These are phyloP conservation scores for Gastrolobium bilobum DNA, from an alignment of 306 rosid genomes.

Conservation along the genomic window DNA sequence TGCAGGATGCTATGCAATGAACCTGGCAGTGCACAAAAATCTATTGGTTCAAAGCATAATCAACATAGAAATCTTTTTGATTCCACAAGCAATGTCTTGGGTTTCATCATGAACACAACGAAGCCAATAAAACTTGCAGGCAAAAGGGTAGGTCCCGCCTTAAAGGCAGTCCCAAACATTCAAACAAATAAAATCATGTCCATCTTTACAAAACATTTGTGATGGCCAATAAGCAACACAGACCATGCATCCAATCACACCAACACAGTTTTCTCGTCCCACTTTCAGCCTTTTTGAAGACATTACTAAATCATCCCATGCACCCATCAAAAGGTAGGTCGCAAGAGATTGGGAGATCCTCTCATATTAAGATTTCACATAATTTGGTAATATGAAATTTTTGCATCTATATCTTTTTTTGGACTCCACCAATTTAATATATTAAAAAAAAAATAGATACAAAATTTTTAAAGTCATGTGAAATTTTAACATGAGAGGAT, in stretches of 20 bases:
- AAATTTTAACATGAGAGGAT: too few relatives aligned
- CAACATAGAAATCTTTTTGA: slow-evolving; percentile 44
- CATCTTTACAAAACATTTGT: slow-evolving; percentile 57
- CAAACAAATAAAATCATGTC: slow-evolving; percentile 66
- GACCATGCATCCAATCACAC: slow-evolving; percentile 66
- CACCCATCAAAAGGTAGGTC: slow-evolving; percentile 65
- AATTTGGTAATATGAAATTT: too few relatives aligned
- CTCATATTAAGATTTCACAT: too few relatives aligned
- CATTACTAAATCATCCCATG: slow-evolving; percentile 59
- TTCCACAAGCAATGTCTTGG: slow-evolving; percentile 52
- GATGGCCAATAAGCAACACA: slow-evolving; percentile 68
- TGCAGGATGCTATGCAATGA: slow-evolving; percentile 9
- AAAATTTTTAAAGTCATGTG: too few relatives aligned
- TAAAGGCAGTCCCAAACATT: slow-evolving; percentile 58
- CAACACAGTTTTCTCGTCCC: slow-evolving; percentile 50
- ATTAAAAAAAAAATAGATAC: too few relatives aligned
- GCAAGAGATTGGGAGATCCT: slow-evolving; percentile 27
- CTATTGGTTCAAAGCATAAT: slow-evolving; percentile 30
- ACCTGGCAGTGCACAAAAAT: slow-evolving; percentile 13
- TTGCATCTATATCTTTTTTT: too few relatives aligned
- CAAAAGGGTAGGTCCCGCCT: slow-evolving; percentile 59
- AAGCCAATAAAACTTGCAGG: slow-evolving; percentile 41
- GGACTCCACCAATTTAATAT: too few relatives aligned
- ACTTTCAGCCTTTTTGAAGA: slow-evolving; percentile 62
- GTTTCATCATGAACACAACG: slow-evolving; percentile 51